phyloP scores from a whole-genome alignment of 768 basidiomycete species.

The Galerina marginata region DNA sequence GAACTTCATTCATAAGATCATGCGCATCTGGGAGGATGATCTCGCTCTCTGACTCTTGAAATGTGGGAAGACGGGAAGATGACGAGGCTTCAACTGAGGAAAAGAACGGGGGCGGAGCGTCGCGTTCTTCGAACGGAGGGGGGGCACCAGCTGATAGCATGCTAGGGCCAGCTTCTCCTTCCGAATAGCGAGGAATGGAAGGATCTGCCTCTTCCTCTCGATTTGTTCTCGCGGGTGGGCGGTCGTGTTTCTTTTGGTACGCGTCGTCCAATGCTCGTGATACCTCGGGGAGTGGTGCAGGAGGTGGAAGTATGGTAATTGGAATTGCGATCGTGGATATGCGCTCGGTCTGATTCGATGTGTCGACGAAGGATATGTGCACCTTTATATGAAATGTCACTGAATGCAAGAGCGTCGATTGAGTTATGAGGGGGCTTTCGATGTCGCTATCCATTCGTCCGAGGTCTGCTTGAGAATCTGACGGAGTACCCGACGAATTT shows the following conservation, averaged over 20 bases:
- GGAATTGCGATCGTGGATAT: constrained; percentile 71
- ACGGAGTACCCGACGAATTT: constrained; percentile 53
- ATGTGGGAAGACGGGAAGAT: constrained; percentile 67
- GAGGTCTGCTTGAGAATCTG: constrained; percentile 50
- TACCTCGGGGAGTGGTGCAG: constrained; percentile 81
- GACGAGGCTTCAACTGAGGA: constrained; percentile 63
- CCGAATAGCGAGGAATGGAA: constrained; percentile 68
- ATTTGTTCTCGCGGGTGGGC: constrained; percentile 73
- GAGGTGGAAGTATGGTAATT: constrained; percentile 71
- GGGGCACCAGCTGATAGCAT: constrained; percentile 67
- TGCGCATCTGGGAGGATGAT: constrained; percentile 66
- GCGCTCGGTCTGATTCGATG: constrained; percentile 68
- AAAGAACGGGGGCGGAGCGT: constrained; percentile 79
- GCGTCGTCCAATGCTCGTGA: constrained; percentile 74
- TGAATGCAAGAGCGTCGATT: constrained; percentile 82
- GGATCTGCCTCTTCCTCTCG: constrained; percentile 70
- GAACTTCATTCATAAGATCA: constrained; percentile 37
- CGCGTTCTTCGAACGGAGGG: constrained; percentile 85
- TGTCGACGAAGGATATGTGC: constrained; percentile 79
- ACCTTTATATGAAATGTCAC: constrained; percentile 79
- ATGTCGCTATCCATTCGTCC: constrained; percentile 59
- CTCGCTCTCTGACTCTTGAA: constrained; percentile 81
- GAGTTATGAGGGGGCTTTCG: constrained; percentile 78
- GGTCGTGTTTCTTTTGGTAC: constrained; percentile 89
- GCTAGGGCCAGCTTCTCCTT: constrained; percentile 79